Evolutionary conservation across 108 stramenopile species (phyloP), one percentile per base, ranked within the genome.

Genomic region (Skeletonema menzelii): DNA sequence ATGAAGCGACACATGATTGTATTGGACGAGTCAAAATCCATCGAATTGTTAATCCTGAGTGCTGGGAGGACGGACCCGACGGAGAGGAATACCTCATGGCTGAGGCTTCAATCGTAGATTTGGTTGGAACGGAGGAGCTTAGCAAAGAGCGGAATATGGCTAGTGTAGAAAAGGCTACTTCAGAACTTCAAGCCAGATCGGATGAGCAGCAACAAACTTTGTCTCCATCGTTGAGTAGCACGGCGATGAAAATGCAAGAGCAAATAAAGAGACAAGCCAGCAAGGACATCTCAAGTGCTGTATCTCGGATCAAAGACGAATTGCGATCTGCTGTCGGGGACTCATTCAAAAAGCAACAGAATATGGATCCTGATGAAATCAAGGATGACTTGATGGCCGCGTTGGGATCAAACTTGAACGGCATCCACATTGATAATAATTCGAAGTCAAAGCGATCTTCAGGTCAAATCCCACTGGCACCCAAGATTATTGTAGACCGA

Each of bases 81-180:
- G 70, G 63, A 20, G 77, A 72, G 35, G 77, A 79, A 31, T 79
- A 79, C 53, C 56, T 79, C n/a, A 72, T 79, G 71, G 77, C 70
- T 0, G 77, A 79, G 38, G 77, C 77, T 30, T 72, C 77, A 4
- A 42, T 79, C 3, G 30, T 79, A 17, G 77, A 79, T 63, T 32
- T 67, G 46, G 58, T 72, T n/a, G 76, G 59, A 20, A 76, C 19
- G 11, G 68, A 64, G 56, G 53, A 34, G 49, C 12, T 46, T 26
- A 40, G 37, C 14, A 58, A 57, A 7, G 28, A 44, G 58, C 37
- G 32, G 27, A 69, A 69, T 22, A 56, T 32, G 27, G 24, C 28
- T 10, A 58, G 34, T n/a, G 68, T 22, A 20, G 20, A 27, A 26
- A 64, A 64, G 38, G 7, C 27, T 1, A 5, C 40, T 6, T 4